These are phyloP conservation scores for Peronospora belbahrii DNA, from an alignment of 352 stramenopile species.

Conservation along the genomic window DNA sequence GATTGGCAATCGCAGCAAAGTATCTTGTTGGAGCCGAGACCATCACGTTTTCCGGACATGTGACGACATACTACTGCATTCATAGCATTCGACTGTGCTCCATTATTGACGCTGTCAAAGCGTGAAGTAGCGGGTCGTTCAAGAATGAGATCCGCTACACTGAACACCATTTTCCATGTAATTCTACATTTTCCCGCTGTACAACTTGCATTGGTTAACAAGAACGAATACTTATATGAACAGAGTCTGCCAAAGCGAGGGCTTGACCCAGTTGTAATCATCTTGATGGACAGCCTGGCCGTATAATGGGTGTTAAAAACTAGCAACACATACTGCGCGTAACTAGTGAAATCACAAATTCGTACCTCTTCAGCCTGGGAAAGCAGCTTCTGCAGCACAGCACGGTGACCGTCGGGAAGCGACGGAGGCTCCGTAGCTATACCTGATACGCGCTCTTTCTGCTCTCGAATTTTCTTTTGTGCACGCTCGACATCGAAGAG, in stretches of 20 bases:
- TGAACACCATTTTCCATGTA: slow-evolving; percentile 19
- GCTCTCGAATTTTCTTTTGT: slow-evolving; percentile 69
- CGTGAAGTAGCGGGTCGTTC: background rate
- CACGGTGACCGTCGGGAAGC: slow-evolving; percentile 58
- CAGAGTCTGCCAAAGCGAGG: slow-evolving; percentile 83
- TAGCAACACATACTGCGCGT: background rate
- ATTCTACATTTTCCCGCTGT: too few species aligned
- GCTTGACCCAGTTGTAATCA: slow-evolving; percentile 92
- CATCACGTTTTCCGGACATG: background rate
- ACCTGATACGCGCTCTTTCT: slow-evolving; percentile 39
- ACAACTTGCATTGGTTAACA: too few species aligned
- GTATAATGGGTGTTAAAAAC: slow-evolving; percentile 1
- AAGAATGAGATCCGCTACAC: slow-evolving; percentile 10
- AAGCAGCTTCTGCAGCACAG: slow-evolving; percentile 72
- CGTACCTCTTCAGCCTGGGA: slow-evolving; percentile 67
- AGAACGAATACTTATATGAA: slow-evolving; percentile 58
- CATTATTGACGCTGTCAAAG: too few species aligned
- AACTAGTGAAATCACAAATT: background rate
- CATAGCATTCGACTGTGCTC: too few species aligned
- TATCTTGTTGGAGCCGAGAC: background rate
- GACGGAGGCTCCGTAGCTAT: slow-evolving; percentile 28
- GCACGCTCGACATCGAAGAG: slow-evolving; percentile 92
- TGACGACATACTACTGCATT: background rate
- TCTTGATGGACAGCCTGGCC: slow-evolving; percentile 65
- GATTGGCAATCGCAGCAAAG: background rate